phyloP scores from a whole-genome alignment of 768 basidiomycete genomes.

The Suillus sp. region DNA sequence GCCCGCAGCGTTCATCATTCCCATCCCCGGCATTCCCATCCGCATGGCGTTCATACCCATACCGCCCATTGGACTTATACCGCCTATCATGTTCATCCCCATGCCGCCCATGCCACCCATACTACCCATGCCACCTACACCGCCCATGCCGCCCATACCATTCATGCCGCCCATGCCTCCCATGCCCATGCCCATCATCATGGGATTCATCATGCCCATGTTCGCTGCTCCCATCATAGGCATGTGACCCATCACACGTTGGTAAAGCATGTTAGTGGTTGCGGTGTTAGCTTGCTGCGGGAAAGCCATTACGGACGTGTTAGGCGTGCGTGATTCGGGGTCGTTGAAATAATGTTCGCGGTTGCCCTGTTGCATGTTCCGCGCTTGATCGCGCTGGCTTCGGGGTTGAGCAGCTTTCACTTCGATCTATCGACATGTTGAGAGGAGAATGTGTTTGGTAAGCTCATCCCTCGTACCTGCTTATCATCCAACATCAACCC shows the following conservation, averaged over 20 bases:
- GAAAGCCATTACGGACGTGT: conserved; percentile 34
- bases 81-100: conserved; percentile 32
- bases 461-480: conserved; percentile 46
- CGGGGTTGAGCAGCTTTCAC: conserved; percentile 81
- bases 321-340: conserved; percentile 38
- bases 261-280: conserved; percentile 34
- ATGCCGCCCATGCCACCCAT: conserved; percentile 31
- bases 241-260: conserved; percentile 41
- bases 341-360: conserved; percentile 38
- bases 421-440: conserved; percentile 57
- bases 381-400: conserved; percentile 58
- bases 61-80: conserved; percentile 26
- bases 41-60: conserved; percentile 23
- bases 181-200: conserved; percentile 51
- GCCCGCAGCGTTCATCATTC: conserved; percentile 35
- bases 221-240: conserved; percentile 49
- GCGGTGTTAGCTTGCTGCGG: conserved; percentile 41
- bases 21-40: conserved; percentile 35
- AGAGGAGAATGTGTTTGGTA: background rate
- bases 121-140: conserved; percentile 21
- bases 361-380: conserved; percentile 29
- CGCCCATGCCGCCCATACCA: conserved; percentile 39
- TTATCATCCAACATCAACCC: conserved; percentile 76
- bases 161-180: conserved; percentile 46
- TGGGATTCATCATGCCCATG: conserved; percentile 54